Conservation (phyloP, 2,329 filamentous ascomycete genomes). For the Ascochyta clinopodiicola region DNA sequence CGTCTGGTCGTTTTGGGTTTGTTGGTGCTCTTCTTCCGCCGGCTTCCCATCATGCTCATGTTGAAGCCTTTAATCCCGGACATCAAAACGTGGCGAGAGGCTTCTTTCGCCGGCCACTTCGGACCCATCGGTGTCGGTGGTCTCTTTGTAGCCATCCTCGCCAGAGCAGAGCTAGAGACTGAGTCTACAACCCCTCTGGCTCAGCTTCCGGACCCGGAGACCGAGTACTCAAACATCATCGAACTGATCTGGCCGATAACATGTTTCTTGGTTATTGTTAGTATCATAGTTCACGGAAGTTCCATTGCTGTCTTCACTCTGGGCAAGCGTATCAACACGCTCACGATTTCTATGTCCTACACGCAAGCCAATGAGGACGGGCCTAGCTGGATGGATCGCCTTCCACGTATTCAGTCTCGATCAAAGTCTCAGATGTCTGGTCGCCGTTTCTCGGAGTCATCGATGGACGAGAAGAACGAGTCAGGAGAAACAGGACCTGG, state of each 20-base stretch:
- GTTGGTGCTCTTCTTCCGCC: slow-evolving; percentile 92
- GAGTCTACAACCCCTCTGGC: slow-evolving; percentile 76
- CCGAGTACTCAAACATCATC: slow-evolving; percentile 73
- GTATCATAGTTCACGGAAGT: slow-evolving; percentile 96
- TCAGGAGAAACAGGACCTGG: slow-evolving; percentile 64
- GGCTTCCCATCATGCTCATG: slow-evolving; percentile 91
- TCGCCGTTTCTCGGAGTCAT: slow-evolving; percentile 66
- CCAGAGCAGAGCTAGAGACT: slow-evolving; percentile 87
- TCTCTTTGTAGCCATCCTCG: slow-evolving; percentile 92
- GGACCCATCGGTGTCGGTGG: slow-evolving; percentile 97
- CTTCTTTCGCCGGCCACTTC: slow-evolving; percentile 95
- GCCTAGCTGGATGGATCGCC: slow-evolving; percentile 91
- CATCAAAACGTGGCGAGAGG: slow-evolving; percentile 97
- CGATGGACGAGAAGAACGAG: slow-evolving; percentile 64
- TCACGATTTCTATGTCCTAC: slow-evolving; percentile 95
- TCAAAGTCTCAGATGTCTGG: slow-evolving; percentile 78
- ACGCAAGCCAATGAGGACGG: slow-evolving; percentile 88
- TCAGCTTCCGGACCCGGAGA: slow-evolving; percentile 62
- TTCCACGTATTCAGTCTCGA: slow-evolving; percentile 83
- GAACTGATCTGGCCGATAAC: slow-evolving; percentile 94
- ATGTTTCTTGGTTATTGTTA: slow-evolving; percentile 90
- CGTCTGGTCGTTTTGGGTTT: slow-evolving; percentile 91
- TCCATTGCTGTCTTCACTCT: slow-evolving; percentile 97
- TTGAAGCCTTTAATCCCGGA: slow-evolving; percentile 95
- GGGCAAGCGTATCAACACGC: slow-evolving; percentile 96